Conservation (phyloP, 2,329 filamentous ascomycete species). For the Pyrenophora seminiperda region DNA sequence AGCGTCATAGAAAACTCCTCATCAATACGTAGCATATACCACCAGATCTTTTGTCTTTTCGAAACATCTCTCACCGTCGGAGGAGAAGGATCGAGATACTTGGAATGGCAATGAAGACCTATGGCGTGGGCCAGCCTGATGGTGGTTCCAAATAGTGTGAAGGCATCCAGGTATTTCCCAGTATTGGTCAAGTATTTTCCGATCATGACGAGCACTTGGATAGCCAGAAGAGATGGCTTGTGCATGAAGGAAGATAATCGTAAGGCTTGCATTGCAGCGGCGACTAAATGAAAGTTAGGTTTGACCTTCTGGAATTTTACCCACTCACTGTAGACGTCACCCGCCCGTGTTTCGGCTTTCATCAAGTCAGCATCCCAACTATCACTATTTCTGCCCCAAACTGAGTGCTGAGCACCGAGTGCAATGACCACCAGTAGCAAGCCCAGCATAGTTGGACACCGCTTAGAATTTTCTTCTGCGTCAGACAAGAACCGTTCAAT, state of each 20-base stretch:
- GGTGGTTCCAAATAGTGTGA: conserved; percentile 56
- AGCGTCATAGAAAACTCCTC: conserved; percentile 58
- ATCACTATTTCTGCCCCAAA: conserved; percentile 50
- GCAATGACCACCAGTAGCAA: conserved; percentile 56
- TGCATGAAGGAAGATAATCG: conserved; percentile 56
- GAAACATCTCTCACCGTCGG: conserved; percentile 49
- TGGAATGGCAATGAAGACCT: conserved; percentile 57
- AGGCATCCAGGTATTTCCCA: conserved; percentile 57
- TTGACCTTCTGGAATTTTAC: neutral
- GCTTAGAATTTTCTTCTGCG: conserved; percentile 49
- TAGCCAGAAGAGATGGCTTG: conserved; percentile 53
- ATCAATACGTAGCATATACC: conserved; percentile 60
- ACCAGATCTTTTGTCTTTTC: conserved; percentile 55
- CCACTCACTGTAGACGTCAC: conserved; percentile 54
- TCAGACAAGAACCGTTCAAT: conserved; percentile 54
- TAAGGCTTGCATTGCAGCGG: conserved; percentile 58
- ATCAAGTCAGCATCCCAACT: conserved; percentile 48
- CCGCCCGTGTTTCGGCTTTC: conserved; percentile 43
- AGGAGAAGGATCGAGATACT: conserved; percentile 51
- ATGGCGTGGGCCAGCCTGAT: conserved; percentile 57
- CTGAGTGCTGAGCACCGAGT: conserved; percentile 53
- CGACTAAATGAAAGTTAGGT: conserved; percentile 43
- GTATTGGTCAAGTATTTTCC: conserved; percentile 57
- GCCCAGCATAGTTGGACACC: conserved; percentile 55
- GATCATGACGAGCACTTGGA: conserved; percentile 56